phyloP scores from a whole-genome alignment of 176 grass and related monocot genomes.

The Lolium perenne region DNA sequence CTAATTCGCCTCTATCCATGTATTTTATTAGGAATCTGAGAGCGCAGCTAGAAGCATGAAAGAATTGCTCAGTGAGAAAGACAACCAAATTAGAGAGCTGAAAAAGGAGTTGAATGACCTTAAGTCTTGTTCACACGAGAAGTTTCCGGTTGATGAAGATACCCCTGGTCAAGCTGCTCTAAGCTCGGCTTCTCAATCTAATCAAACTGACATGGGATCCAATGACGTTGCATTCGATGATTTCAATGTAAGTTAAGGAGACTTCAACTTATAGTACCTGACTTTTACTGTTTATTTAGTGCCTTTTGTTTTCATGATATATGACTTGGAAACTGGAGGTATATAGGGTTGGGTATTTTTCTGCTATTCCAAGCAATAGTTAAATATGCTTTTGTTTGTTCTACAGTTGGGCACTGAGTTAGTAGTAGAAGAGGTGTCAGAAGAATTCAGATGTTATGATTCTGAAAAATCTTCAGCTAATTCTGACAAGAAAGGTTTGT shows the following conservation, averaged over 20 bases:
- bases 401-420: constrained; percentile 7
- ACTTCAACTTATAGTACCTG: constrained; percentile 20
- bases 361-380: background rate
- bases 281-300: background rate
- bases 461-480: constrained; percentile 30
- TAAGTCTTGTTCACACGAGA: constrained; percentile 44
- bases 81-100: constrained; percentile 43
- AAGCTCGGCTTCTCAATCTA: constrained; percentile 27
- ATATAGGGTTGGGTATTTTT: background rate
- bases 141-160: constrained; percentile 31
- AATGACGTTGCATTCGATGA: constrained; percentile 20
- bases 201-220: constrained; percentile 34
- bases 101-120: constrained; percentile 49
- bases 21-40: constrained; percentile 61
- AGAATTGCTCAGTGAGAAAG: constrained; percentile 47
- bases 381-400: constrained; percentile 28
- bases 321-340: background rate
- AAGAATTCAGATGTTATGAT: constrained; percentile 26
- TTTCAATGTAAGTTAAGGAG: constrained; percentile 36
- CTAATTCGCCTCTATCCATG: constrained; percentile 21
- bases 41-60: constrained; percentile 44
- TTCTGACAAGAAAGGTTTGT: constrained; percentile 42
- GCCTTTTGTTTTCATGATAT: background rate
- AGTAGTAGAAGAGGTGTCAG: constrained; percentile 18
- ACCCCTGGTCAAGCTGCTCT: constrained; percentile 19